Evolutionary conservation across 2,329 filamentous ascomycete species (phyloP), one percentile per base, ranked within the genome.

Genomic region (Fusarium tuaranense): DNA sequence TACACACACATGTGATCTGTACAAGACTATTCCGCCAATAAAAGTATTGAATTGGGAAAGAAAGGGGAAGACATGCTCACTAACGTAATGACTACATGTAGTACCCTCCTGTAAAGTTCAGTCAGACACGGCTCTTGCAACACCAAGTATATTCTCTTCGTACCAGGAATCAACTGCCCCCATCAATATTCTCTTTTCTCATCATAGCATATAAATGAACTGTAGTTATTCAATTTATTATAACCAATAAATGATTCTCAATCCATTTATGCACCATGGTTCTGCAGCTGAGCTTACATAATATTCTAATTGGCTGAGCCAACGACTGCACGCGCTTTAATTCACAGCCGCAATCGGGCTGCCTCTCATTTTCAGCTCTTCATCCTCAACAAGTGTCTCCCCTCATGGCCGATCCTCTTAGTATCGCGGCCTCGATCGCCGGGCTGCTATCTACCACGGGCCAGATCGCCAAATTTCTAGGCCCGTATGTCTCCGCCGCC

Each of bases 401-500:
- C 46, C 30, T 38, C 32, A 67, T 67, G 62, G 62, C 62, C 1
- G 72, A 73, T 5, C 73, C 64, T 0, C 5, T 75, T 10, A 70
- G 69, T 5, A 30, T 75, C 8, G 64, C 67, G 14, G 72, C 69
- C 13, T 75, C 67, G 0, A 73, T 75, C 2, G 69, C 70, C 1
- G 72, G 67, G 1, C 63, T 75, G 0, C 44, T 71, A 0, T 70
- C 67, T 0, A 60, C 64, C 2, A 55, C 57, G 0, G 69, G 51
- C 0, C 57, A 72, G 6, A 34, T 68, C 0, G 57, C 14, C 18
- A 71, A 71, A 9, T 57, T 71, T 2, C 60, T 73, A 1, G 46
- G 57, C 0, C 73, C 70, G 0, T 76, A 76, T 38, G 53, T 72
- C 2, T 71, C 70, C 0, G 73, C 70, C 0, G 53, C 63, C 0